Evolutionary conservation across 805 yeast species (phyloP).

Genomic region (Tetrapisispora namnaoensis): DNA sequence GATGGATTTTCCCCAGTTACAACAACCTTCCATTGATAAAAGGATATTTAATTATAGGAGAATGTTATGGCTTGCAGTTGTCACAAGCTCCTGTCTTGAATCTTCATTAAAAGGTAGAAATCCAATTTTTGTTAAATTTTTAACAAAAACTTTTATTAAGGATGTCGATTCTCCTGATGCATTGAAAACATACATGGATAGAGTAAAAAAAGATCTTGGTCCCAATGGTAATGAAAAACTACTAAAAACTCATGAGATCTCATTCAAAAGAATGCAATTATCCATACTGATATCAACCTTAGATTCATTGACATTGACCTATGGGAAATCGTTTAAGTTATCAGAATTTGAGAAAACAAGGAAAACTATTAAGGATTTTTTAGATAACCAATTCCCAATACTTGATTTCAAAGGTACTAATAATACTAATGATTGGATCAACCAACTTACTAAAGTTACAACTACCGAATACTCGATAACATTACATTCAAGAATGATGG

Average conservation of each 20-base stretch:
- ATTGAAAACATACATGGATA: constrained; percentile 12
- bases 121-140: constrained; percentile 9
- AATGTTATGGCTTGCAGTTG: constrained; percentile 23
- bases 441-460: constrained; percentile 1
- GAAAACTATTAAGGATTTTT: constrained; percentile 13
- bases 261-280: constrained; percentile 19
- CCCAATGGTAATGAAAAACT: constrained; percentile 3
- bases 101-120: constrained; percentile 26
- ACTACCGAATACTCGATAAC: constrained; percentile 10
- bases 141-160: constrained; percentile 14
- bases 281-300: constrained; percentile 20
- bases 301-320: constrained; percentile 20
- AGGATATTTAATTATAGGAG: constrained; percentile 24
- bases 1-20: constrained; percentile 20
- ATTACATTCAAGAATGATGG: constrained; percentile 20
- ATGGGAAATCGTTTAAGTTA: constrained; percentile 12
- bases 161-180: constrained; percentile 12
- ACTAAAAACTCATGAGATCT: constrained; percentile 15
- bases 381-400: constrained; percentile 15
- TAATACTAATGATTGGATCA: constrained; percentile 3
- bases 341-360: constrained; percentile 13
- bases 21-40: constrained; percentile 6
- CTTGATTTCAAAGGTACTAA: constrained; percentile 3
- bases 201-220: constrained; percentile 14
- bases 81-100: constrained; percentile 20